Base-by-base conservation (phyloP, 2,329 filamentous ascomycete genomes). In the Purpureocillium lavendulum region DNA sequence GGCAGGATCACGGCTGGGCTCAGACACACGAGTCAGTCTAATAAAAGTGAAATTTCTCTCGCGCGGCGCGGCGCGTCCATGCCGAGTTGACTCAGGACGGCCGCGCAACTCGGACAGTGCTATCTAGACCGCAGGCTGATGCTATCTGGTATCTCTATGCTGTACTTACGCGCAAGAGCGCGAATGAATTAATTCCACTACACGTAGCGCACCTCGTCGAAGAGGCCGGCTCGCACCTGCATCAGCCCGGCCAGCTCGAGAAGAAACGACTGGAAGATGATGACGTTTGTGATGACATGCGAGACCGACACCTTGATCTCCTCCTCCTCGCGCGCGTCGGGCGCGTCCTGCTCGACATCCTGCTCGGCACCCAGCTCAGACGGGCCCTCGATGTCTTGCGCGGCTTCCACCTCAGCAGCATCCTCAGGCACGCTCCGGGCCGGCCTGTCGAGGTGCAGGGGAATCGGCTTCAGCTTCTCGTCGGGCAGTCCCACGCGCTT, bases 241-340 rank as follows among this genome's bases (percentile, higher is more conserved):
- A 88, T 70, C 50, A 89, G 60, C 18, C 83, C 82, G 2, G 84
- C 80, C 40, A 90, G 60, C 59, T 92, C 86, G 36, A 90, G 70
- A 36, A 90, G 61, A 55, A 92, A 92, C 29, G 84, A 83, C 57
- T 92, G 86, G 41, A 88, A 67, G 37, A 90, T 75, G 42, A 90
- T 76, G 31, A 84, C 77, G 56, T 90, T 92, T 6, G 85, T 90
- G 45, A 92, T 65, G 10, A 90, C 67, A 56, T 90, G 85, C 31
- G 82, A 87, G 4, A 92, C 75, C 7, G 81, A 86, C 7, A 79
- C 81, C 9, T 69, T 70, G 16, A 51, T 49, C 39, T 58, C 59
- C 1, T 53, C 46, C 16, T 21, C 18, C 16, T 31, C 39, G n/a
- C n/a, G n/a, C n/a, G n/a, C n/a, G n/a, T n/a, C n/a, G n/a, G n/a